These are phyloP conservation scores for Trichoderma asperellum DNA, from an alignment of 2,329 filamentous ascomycete species.

Conservation along the genomic window DNA sequence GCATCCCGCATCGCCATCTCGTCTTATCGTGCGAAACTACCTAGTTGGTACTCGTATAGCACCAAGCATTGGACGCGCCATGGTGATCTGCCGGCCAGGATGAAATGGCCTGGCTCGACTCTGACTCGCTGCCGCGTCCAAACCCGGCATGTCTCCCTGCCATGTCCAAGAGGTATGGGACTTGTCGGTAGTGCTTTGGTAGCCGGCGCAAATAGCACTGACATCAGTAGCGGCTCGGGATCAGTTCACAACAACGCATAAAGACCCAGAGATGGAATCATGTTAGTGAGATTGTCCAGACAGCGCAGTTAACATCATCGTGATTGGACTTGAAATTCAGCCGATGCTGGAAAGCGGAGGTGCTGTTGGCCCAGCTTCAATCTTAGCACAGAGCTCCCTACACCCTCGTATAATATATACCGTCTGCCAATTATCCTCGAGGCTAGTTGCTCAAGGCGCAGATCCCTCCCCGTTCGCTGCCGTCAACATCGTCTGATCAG, in stretches of 20 bases:
- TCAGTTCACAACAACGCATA: not conserved
- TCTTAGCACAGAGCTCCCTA: slow-evolving; percentile 4
- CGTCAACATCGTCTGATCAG: slow-evolving; percentile 22
- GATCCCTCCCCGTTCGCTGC: slow-evolving; percentile 1
- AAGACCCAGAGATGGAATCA: not conserved
- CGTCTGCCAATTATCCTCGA: slow-evolving; percentile 2
- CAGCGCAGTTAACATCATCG: not conserved
- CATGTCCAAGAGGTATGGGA: not conserved
- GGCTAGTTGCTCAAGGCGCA: not conserved
- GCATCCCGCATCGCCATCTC: slow-evolving; percentile 8
- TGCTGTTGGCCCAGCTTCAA: not conserved
- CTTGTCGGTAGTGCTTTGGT: not conserved
- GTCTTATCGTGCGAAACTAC: slow-evolving; percentile 5
- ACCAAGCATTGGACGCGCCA: not conserved
- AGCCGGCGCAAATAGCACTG: not conserved
- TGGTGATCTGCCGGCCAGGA: not conserved
- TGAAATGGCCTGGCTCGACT: not conserved
- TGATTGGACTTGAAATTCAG: not conserved
- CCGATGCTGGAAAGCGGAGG: not conserved
- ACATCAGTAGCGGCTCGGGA: not conserved
- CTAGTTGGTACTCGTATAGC: not conserved
- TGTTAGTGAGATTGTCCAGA: not conserved
- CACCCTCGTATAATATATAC: not conserved
- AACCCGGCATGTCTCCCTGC: not conserved
- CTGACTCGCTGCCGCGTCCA: not conserved